These are phyloP conservation scores for Arthroderma sp. DNA, from an alignment of 2,329 filamentous ascomycete species.

Conservation along the genomic window DNA sequence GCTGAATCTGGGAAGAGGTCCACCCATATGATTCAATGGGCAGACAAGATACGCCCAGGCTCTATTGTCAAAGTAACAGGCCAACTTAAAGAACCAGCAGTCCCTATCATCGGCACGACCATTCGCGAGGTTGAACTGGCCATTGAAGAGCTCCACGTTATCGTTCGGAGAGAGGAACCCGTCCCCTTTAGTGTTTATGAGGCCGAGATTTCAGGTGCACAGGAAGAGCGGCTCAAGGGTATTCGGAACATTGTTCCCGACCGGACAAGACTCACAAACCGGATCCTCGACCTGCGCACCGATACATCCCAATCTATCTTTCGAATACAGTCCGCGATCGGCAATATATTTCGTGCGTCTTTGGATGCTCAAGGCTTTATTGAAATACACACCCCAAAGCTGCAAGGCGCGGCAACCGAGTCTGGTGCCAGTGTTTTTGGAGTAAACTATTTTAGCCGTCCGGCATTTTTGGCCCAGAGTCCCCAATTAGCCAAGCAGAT, in stretches of 20 bases:
- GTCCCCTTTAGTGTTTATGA: conserved; percentile 59
- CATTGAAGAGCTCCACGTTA: conserved; percentile 51
- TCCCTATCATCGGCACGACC: conserved; percentile 61
- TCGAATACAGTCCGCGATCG: conserved; percentile 68
- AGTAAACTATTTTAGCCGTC: conserved; percentile 78
- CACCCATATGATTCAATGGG: conserved; percentile 71
- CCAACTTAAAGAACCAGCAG: conserved; percentile 56
- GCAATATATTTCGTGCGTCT: conserved; percentile 63
- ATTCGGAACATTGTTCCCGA: conserved; percentile 52
- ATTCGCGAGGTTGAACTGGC: conserved; percentile 65
- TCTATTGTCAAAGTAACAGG: conserved; percentile 66
- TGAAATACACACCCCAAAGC: conserved; percentile 86
- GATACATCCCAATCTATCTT: conserved; percentile 78
- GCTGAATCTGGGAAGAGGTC: conserved; percentile 48
- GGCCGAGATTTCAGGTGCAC: conserved; percentile 48
- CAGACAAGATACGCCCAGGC: conserved; percentile 67
- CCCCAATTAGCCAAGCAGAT: conserved; percentile 90
- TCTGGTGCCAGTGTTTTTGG: conserved; percentile 85
- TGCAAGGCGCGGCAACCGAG: conserved; percentile 81
- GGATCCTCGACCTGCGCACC: conserved; percentile 75
- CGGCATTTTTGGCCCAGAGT: conserved; percentile 79
- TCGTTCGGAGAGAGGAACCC: conserved; percentile 47
- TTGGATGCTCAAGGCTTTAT: conserved; percentile 68
- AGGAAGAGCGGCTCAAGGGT: conserved; percentile 43
- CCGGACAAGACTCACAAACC: conserved; percentile 60